A percentile compares a stretch with the other conserved stretches of the same genome.
These are phyloP conservation scores for Ogataea methanolica DNA, from an alignment of 805 yeast species.

Conservation along the genomic window DNA sequence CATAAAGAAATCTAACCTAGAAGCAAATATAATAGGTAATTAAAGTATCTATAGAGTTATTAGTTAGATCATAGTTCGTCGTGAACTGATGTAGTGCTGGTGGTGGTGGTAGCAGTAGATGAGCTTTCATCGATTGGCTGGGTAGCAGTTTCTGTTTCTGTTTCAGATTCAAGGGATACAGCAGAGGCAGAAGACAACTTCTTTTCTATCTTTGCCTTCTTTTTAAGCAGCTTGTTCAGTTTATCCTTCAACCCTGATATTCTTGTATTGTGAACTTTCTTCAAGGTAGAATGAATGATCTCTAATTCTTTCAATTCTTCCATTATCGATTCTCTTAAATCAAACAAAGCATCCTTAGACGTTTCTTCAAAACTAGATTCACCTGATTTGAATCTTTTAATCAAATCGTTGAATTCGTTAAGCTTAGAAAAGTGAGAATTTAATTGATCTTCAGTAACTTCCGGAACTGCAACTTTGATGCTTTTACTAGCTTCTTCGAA, in stretches of 20 bases:
- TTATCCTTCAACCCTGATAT: slow-evolving; percentile 21
- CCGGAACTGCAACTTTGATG: slow-evolving; percentile 31
- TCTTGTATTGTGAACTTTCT: slow-evolving; percentile 26
- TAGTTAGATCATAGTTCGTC: slow-evolving; percentile 5
- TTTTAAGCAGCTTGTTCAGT: slow-evolving; percentile 12
- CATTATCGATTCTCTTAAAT: slow-evolving; percentile 18
- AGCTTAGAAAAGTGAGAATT: slow-evolving; percentile 23
- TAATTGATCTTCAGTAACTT: slow-evolving; percentile 24
- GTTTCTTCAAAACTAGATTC: slow-evolving; percentile 11
- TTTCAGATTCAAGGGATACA: neutral
- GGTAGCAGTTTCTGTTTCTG: neutral
- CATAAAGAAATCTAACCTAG: no score
- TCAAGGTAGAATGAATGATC: slow-evolving; percentile 10
- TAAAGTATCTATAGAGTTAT: neutral
- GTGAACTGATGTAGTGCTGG: slow-evolving; percentile 1
- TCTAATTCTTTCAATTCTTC: slow-evolving; percentile 16
- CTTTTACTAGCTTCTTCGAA: slow-evolving; percentile 48
- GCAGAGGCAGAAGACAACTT: slow-evolving; percentile 2
- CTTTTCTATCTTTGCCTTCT: slow-evolving; percentile 17
- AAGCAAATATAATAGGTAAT: no score
- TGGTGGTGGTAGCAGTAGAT: neutral
- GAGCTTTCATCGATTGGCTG: neutral
- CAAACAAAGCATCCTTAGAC: slow-evolving; percentile 21
- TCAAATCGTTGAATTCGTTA: slow-evolving; percentile 24
- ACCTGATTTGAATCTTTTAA: slow-evolving; percentile 25